A percentile compares a stretch with the other conserved stretches of the same genome.
phyloP scores from a whole-genome alignment of 257 asterid species.

The Jasminum sambac region DNA sequence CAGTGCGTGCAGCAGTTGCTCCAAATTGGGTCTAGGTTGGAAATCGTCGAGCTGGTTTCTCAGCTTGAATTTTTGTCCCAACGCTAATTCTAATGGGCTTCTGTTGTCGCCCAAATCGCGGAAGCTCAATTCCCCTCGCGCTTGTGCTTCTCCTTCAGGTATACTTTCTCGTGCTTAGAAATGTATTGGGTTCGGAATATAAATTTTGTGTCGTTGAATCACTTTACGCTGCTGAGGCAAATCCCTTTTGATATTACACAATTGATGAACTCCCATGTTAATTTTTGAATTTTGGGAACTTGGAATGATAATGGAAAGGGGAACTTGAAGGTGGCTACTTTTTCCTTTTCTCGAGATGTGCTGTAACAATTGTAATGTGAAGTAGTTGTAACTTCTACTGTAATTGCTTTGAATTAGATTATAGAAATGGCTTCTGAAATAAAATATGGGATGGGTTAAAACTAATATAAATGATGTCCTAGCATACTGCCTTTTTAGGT shows the following conservation, averaged over 20 bases:
- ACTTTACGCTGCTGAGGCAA: neutral
- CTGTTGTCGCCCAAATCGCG: constrained; percentile 31
- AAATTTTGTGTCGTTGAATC: neutral
- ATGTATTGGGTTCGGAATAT: neutral
- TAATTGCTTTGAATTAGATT: neutral
- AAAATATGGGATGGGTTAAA: neutral
- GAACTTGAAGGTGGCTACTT: neutral
- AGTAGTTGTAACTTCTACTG: neutral
- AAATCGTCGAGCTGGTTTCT: constrained; percentile 55
- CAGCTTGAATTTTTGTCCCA: constrained; percentile 31
- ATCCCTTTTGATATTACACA: neutral
- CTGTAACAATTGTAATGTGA: neutral
- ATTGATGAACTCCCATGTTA: neutral
- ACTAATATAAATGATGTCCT: neutral
- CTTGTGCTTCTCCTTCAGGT: constrained; percentile 54
- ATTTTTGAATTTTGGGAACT: neutral
- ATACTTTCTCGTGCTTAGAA: constrained; percentile 14
- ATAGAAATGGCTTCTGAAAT: neutral
- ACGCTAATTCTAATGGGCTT: constrained; percentile 25
- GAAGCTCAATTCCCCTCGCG: constrained; percentile 39
- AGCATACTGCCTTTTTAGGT: too few relatives aligned
- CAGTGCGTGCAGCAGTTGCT: constrained; percentile 42
- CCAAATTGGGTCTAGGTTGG: constrained; percentile 44
- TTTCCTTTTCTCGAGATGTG: neutral
- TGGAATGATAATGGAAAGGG: neutral